These are phyloP conservation scores for Alternaria ventricosa DNA, from an alignment of 2,329 filamentous ascomycete genomes.

Conservation along the genomic window DNA sequence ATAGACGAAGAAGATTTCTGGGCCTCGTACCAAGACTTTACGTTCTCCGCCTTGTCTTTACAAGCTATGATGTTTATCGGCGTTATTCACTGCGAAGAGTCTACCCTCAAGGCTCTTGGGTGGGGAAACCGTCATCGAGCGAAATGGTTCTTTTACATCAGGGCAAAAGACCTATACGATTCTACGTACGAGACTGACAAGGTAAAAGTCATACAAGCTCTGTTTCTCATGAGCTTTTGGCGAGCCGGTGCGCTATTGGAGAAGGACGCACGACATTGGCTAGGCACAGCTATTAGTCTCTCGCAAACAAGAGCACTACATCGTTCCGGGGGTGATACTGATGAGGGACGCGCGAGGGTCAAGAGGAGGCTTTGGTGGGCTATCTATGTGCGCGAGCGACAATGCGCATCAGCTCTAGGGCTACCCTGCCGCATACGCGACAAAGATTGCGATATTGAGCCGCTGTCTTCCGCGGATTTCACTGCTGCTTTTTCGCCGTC, in stretches of 20 bases:
- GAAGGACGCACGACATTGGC: conserved; percentile 49
- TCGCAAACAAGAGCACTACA: conserved; percentile 60
- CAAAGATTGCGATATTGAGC: conserved; percentile 57
- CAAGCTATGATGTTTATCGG: conserved; percentile 64
- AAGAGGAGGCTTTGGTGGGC: conserved; percentile 63
- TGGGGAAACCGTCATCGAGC: conserved; percentile 58
- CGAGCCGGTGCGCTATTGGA: conserved; percentile 53
- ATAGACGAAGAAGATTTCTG: conserved; percentile 57
- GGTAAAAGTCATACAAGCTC: conserved; percentile 57
- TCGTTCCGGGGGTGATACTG: conserved; percentile 35
- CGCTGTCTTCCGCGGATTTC: conserved; percentile 49
- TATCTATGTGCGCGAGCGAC: conserved; percentile 59
- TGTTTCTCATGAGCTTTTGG: conserved; percentile 65
- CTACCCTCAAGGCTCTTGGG: conserved; percentile 53
- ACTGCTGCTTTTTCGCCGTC: conserved; percentile 39
- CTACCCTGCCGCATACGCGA: conserved; percentile 57
- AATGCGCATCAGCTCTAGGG: conserved; percentile 55
- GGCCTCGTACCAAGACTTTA: conserved; percentile 48
- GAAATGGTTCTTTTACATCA: conserved; percentile 59
- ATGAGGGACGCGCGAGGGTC: conserved; percentile 45
- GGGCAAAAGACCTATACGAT: conserved; percentile 61
- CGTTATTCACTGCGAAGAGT: conserved; percentile 60
- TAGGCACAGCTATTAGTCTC: conserved; percentile 57
- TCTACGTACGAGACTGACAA: conserved; percentile 61
- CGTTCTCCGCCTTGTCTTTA: conserved; percentile 58